Evolutionary conservation across 768 basidiomycete species (phyloP).

Genomic region (Mycena rebaudengoi): DNA sequence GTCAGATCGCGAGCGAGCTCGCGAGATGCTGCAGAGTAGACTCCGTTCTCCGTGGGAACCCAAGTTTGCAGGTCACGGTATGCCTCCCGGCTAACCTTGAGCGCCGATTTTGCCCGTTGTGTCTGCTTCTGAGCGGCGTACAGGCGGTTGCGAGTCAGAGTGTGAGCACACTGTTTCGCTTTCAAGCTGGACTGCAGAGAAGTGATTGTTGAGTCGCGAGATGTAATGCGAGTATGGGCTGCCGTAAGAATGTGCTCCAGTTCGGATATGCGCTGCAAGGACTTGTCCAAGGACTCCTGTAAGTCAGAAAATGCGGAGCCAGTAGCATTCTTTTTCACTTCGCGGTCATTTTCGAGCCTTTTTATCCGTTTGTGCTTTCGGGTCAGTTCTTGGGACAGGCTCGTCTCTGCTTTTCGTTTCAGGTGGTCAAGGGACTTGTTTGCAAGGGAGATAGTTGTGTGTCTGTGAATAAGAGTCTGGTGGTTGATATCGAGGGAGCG

Average conservation of each 20-base stretch:
- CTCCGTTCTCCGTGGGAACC: background rate
- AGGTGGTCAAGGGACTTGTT: background rate
- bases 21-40: background rate
- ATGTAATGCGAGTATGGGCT: background rate
- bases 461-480: background rate
- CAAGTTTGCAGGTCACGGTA: background rate
- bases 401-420: background rate
- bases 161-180: background rate
- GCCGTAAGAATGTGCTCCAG: background rate
- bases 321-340: background rate
- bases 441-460: background rate
- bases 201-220: background rate
- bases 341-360: background rate
- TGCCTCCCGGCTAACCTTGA: background rate
- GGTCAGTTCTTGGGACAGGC: background rate
- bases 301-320: background rate
- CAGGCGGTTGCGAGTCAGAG: background rate
- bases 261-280: background rate
- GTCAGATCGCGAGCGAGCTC: slow-evolving; percentile 1
- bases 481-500: background rate
- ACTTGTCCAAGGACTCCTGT: background rate
- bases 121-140: background rate
- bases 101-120: background rate
- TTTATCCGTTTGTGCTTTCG: background rate
- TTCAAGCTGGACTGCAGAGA: background rate